These are phyloP conservation scores for Xerocomellus dryophilus DNA, from an alignment of 768 basidiomycete genomes.

Conservation along the genomic window DNA sequence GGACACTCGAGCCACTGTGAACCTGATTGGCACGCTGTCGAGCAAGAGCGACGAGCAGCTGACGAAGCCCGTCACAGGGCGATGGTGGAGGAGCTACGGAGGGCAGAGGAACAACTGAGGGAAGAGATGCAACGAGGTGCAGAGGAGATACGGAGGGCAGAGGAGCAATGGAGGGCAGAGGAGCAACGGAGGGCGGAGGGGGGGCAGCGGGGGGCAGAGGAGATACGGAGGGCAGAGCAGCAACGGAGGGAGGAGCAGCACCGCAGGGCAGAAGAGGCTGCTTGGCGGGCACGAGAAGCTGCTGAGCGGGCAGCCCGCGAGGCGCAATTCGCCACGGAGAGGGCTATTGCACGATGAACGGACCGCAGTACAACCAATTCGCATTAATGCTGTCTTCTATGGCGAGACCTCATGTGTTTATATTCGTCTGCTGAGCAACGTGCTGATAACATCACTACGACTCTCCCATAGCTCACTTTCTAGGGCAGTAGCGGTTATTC, in stretches of 20 bases:
- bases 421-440: background rate
- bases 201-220: too few species aligned
- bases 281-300: conserved; percentile 20
- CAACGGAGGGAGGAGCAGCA: too few species aligned
- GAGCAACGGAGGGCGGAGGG: background rate
- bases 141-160: background rate
- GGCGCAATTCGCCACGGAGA: too few species aligned
- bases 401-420: background rate
- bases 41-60: conserved; percentile 12
- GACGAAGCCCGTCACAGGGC: conserved; percentile 22
- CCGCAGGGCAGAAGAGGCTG: conserved; percentile 16
- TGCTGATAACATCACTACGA: background rate
- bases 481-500: background rate
- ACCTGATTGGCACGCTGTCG: conserved; percentile 24
- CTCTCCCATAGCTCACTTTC: background rate
- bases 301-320: conserved; percentile 24
- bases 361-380: background rate
- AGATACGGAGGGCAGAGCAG: too few species aligned
- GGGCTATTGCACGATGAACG: conserved; percentile 5
- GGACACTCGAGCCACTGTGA: conserved; percentile 26
- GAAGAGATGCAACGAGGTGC: too few species aligned
- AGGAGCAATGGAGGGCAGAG: conserved; percentile 7
- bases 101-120: too few species aligned
- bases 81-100: conserved; percentile 19
- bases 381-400: background rate